These are phyloP conservation scores for Kalmanozyma brasiliensis DNA, from an alignment of 1,284 basidiomycete genomes.

Conservation along the genomic window DNA sequence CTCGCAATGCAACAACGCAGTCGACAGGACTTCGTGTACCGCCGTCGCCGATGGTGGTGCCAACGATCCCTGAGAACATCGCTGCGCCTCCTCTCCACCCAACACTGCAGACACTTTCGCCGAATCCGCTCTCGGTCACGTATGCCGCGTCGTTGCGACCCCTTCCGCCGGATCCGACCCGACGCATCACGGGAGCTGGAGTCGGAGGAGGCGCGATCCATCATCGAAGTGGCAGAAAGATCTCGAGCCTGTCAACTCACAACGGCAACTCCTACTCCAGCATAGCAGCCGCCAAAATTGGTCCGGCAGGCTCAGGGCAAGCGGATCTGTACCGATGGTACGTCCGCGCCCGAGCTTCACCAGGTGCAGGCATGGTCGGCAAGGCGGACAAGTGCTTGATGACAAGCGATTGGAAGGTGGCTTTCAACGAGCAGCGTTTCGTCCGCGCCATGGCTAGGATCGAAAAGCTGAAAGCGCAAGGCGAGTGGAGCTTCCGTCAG, in stretches of 20 bases:
- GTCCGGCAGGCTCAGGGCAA: conserved; percentile 55
- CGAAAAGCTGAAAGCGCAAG: conserved; percentile 82
- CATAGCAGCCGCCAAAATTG: conserved; percentile 38
- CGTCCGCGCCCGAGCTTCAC: conserved; percentile 61
- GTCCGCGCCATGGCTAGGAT: conserved; percentile 84
- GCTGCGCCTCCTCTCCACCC: conserved; percentile 51
- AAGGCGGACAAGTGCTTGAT: conserved; percentile 66
- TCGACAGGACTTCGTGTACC: conserved; percentile 31
- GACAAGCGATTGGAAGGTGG: conserved; percentile 66
- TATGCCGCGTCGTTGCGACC: conserved; percentile 66
- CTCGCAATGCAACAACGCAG: conserved; percentile 23
- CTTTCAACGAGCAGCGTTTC: conserved; percentile 66
- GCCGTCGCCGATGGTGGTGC: conserved; percentile 36
- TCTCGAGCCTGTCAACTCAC: conserved; percentile 20
- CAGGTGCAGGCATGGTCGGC: conserved; percentile 63
- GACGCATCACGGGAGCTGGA: conserved; percentile 62
- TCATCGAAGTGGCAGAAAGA: conserved; percentile 55
- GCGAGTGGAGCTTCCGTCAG: conserved; percentile 91
- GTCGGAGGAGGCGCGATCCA: conserved; percentile 63
- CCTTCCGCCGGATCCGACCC: conserved; percentile 62
- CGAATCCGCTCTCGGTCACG: conserved; percentile 64
- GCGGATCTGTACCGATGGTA: conserved; percentile 64
- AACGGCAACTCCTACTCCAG: conserved; percentile 43
- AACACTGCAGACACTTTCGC: conserved; percentile 58
- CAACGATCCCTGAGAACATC: conserved; percentile 24